Base-by-base conservation (phyloP, 306 rosid species). In the Oxytropis ochrocephala region DNA sequence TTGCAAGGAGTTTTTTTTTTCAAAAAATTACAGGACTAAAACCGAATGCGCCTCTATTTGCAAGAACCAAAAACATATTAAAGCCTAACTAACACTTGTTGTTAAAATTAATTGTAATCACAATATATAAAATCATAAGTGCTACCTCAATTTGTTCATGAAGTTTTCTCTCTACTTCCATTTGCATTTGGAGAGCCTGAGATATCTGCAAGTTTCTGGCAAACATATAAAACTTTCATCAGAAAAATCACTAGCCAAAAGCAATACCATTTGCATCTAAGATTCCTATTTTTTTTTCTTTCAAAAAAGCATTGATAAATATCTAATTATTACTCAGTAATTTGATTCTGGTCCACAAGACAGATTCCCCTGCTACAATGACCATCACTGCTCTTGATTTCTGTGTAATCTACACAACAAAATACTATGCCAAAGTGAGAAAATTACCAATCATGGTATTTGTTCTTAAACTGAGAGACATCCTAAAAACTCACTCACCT, bases 91-190 rank as follows among this genome's bases (percentile, higher is more conserved):
- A 24, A 2, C 3, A 24, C 3, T 24, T 24, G 3, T 24, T 1
- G 29, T 24, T 24, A 24, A 24, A 24, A 24, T 0, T 0, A 24
- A 24, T 1, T 24, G 2, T 1, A 24, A 24, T 24, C 29, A 24
- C 2, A 8, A 38, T 7, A 8, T 30, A 57, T 64, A 29, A 64
- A 46, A 59, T 48, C 32, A 64, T 74, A 14, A 17, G 64, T 47
- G 27, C n/a, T 74, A 91, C 99, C 91, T 89, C 96, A 65, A 89
- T 84, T 80, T 95, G 97, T 73, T 91, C 96, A 73, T 84, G 77
- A 29, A 95, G 79, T 74, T 87, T 87, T 63, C 78, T 89, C 50
- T 95, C 91, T 16, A 83, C 97, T 80, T 90, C 89, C 87, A 94
- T 77, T 84, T 94, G 96, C 81, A 95, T 58, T 75, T 91, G 84